Base-by-base conservation (phyloP, 305 asterid genomes). In the Rubia occidens region DNA sequence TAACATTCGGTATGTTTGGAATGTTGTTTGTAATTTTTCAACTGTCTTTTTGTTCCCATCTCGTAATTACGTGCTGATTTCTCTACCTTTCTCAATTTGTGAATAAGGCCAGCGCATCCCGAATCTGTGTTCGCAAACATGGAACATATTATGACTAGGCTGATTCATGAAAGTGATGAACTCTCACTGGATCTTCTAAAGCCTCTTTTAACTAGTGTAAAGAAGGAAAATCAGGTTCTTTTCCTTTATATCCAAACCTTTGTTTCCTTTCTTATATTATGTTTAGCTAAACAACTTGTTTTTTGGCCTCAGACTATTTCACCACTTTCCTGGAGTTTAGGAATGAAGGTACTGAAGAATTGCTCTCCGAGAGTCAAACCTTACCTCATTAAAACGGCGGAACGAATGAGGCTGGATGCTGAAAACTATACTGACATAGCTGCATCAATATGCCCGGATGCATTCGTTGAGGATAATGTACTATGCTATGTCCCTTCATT, bases 61-160 rank as follows among this genome's bases (percentile, higher is more conserved):
- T 14, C 11, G 20, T n/a, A 9, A 35, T 37, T 6, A n/a, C 20
- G 53, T 40, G 40, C 64, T 68, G 21, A 55, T 55, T 10, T 8
- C n/a, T 54, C 24, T 20, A 14, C 20, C 8, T 29, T 51, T 49
- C n/a, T 44, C 20, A 66, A 55, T 47, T 64, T 82, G 61, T 69
- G 65, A 78, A 82, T 75, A 75, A 91, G 98, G 87, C 72, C 77
- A 68, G 60, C 66, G 74, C 89, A 83, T 69, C 82, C 87, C 56
- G 53, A 69, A 37, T 79, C 72, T 11, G 75, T 81, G 74, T 83
- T 81, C 78, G 71, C 75, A 56, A 71, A 77, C 88, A 87, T 88
- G 98, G 90, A 87, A 76, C 73, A 64, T 26, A 85, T 92, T 79
- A 89, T 92, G 96, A 86, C 82, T 47, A 51, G 76, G 81, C 82